These are phyloP conservation scores for Dichomitus squalens DNA, from an alignment of 1,284 basidiomycete species.

Conservation along the genomic window DNA sequence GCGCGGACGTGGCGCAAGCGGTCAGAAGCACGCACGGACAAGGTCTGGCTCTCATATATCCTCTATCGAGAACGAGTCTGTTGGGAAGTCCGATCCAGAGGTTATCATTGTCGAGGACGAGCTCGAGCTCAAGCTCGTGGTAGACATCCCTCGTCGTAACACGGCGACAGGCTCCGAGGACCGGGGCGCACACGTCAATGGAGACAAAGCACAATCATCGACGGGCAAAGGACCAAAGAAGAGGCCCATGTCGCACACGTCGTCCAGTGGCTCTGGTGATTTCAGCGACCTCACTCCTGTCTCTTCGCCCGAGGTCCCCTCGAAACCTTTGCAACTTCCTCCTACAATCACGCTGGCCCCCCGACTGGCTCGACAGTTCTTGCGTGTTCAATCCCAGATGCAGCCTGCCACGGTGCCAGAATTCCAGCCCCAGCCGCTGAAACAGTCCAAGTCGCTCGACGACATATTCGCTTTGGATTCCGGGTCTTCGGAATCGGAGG, in stretches of 20 bases:
- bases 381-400: conserved; percentile 17
- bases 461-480: conserved; percentile 16
- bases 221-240: background rate
- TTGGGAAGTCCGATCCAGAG: conserved; percentile 1
- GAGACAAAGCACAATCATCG: no score
- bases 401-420: background rate
- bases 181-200: background rate
- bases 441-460: conserved; percentile 17
- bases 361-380: conserved; percentile 20
- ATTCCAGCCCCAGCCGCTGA: background rate
- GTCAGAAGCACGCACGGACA: background rate
- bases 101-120: conserved; percentile 1
- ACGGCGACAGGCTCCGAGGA: background rate
- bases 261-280: background rate
- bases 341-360: conserved; percentile 15
- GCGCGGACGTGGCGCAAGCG: conserved; percentile 1
- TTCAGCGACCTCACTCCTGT: conserved; percentile 8
- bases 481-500: conserved; percentile 7
- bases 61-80: conserved; percentile 4
- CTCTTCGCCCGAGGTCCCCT: conserved; percentile 7
- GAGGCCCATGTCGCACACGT: conserved; percentile 5
- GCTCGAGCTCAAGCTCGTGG: background rate
- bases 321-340: conserved; percentile 1
- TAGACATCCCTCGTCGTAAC: background rate
- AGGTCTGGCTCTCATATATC: conserved; percentile 1